phyloP scores from a whole-genome alignment of 257 asterid species.

The Pogostemon cablin region DNA sequence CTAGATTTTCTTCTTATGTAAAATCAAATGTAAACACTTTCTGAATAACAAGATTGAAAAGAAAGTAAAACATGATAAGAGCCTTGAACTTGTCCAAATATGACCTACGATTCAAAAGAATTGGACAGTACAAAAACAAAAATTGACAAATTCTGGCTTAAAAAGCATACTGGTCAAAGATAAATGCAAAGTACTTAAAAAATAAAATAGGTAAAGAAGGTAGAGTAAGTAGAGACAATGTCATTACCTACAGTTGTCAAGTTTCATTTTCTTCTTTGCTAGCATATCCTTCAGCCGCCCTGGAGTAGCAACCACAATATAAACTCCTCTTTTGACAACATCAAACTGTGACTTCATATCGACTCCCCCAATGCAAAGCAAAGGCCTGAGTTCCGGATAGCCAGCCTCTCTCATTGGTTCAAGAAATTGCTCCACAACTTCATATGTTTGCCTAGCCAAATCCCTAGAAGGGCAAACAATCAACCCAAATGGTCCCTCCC shows the following conservation, averaged over 20 bases:
- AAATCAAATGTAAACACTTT: too few relatives aligned
- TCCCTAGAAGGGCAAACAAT: slow-evolving; percentile 88
- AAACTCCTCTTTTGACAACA: slow-evolving; percentile 78
- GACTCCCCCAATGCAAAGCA: slow-evolving; percentile 90
- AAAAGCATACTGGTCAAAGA: too few relatives aligned
- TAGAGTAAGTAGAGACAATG: neutral
- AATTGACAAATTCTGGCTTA: neutral
- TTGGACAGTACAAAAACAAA: neutral
- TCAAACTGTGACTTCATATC: slow-evolving; percentile 91
- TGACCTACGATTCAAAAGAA: neutral
- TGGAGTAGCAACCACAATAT: slow-evolving; percentile 92
- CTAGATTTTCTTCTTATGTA: too few relatives aligned
- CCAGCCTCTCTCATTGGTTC: slow-evolving; percentile 68
- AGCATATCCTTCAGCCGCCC: slow-evolving; percentile 89
- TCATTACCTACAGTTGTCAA: slow-evolving; percentile 69
- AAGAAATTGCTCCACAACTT: slow-evolving; percentile 80
- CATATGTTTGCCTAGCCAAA: slow-evolving; percentile 84
- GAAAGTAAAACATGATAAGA: too few relatives aligned
- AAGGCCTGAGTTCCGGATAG: slow-evolving; percentile 76
- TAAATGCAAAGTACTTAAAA: neutral
- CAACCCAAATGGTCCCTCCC: slow-evolving; percentile 90
- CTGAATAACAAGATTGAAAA: too few relatives aligned
- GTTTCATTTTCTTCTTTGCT: slow-evolving; percentile 87
- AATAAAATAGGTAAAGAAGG: neutral
- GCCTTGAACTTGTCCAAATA: too few relatives aligned